Conservation (phyloP, 129 eudicot genomes). For the Calendula officinalis region DNA sequence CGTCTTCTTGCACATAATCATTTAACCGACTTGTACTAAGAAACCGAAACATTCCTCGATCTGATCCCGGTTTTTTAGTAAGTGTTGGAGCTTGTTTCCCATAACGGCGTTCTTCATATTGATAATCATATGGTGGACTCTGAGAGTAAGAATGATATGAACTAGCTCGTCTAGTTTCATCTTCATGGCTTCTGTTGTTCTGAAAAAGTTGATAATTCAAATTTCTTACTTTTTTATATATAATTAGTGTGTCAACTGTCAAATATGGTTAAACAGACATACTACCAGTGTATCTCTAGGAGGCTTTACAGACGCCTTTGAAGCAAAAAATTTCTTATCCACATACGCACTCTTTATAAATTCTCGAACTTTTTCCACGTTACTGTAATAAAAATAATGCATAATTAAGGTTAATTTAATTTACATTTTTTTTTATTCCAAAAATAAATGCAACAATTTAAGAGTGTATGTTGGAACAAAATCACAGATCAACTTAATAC, state of each 20-base stretch:
- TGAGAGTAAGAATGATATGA: slow-evolving; percentile 98
- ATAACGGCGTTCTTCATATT: slow-evolving; percentile 88
- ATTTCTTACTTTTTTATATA: too few species aligned
- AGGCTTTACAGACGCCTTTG: slow-evolving; percentile 68
- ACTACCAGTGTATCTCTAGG: slow-evolving; percentile 74
- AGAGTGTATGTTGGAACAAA: too few species aligned
- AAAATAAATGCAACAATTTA: too few species aligned
- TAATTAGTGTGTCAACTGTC: neutral
- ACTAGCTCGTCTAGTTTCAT: slow-evolving; percentile 90
- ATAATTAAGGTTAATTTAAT: too few species aligned
- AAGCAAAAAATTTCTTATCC: slow-evolving; percentile 61
- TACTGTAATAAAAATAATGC: slow-evolving; percentile 29
- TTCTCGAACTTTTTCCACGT: slow-evolving; percentile 77
- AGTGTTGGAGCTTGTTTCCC: slow-evolving; percentile 77
- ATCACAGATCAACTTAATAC: too few species aligned
- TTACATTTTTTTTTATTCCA: too few species aligned
- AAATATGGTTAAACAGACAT: neutral
- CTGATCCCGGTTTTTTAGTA: slow-evolving; percentile 88
- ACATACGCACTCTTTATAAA: slow-evolving; percentile 84
- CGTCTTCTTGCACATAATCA: slow-evolving; percentile 61
- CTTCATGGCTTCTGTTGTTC: slow-evolving; percentile 58
- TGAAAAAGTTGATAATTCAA: slow-evolving; percentile 36
- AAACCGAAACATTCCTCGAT: slow-evolving; percentile 73
- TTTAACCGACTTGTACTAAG: slow-evolving; percentile 69
- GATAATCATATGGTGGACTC: slow-evolving; percentile 99